Percentiles rank a stretch among this genome's conserved stretches.
These are phyloP conservation scores for Canna indica DNA, from an alignment of 176 grass and related monocot species.

Conservation along the genomic window DNA sequence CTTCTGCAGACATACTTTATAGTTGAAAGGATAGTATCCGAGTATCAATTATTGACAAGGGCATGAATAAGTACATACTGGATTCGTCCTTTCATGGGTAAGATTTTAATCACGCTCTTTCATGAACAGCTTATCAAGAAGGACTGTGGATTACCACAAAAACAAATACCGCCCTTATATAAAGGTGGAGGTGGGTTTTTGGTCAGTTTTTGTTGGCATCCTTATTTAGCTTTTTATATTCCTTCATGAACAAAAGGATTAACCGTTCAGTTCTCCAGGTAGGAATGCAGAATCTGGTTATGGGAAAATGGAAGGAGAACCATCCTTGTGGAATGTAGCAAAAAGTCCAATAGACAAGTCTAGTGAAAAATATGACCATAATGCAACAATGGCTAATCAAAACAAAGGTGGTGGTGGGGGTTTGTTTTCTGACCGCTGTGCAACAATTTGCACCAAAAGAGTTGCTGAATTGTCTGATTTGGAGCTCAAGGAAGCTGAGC, in stretches of 20 bases:
- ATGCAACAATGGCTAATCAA: background rate
- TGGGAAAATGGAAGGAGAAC: background rate
- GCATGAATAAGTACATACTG: background rate
- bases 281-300: background rate
- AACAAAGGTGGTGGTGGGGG: background rate
- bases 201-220: background rate
- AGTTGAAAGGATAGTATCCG: too few species aligned
- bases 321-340: background rate
- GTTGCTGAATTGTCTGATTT: background rate
- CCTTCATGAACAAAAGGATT: background rate
- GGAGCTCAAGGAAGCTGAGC: background rate
- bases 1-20: too few species aligned
- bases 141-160: constrained; percentile 15
- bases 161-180: background rate
- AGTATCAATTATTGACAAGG: too few species aligned
- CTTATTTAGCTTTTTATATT: background rate
- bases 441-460: constrained; percentile 1
- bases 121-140: constrained; percentile 14
- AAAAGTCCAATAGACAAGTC: background rate
- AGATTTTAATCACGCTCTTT: background rate
- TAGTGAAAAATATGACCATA: background rate
- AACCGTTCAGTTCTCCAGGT: background rate
- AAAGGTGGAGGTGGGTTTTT: background rate
- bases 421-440: background rate
- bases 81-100: background rate